phyloP scores from a whole-genome alignment of 169 alveolate species.

The Plasmodium coatneyi region DNA sequence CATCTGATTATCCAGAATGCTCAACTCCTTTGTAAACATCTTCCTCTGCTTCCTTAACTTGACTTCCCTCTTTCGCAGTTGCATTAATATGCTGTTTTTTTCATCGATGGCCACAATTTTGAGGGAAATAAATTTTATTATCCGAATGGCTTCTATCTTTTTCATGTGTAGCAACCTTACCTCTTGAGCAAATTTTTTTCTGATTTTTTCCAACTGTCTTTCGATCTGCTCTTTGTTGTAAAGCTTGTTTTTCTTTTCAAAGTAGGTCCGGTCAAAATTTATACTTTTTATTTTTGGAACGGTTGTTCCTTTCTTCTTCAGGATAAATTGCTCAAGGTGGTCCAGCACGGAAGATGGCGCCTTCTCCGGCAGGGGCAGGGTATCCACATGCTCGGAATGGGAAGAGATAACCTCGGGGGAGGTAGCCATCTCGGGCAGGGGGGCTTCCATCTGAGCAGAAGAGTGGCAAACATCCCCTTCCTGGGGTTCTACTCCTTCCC shows the following conservation, averaged over 20 bases:
- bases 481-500: background rate
- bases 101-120: conserved; percentile 28
- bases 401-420: background rate
- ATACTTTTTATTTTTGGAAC: background rate
- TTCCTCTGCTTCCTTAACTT: conserved; percentile 51
- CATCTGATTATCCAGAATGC: conserved; percentile 45
- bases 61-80: conserved; percentile 12
- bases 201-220: background rate
- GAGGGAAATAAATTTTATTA: conserved; percentile 27
- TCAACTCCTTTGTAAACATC: conserved; percentile 27
- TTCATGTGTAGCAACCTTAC: background rate
- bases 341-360: background rate
- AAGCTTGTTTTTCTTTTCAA: conserved; percentile 4
- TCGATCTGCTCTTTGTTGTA: conserved; percentile 14
- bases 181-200: conserved; percentile 12
- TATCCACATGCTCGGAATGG: background rate
- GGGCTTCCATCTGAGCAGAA: background rate
- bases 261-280: background rate
- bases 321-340: background rate
- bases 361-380: background rate
- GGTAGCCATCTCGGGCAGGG: background rate
- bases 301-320: background rate
- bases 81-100: conserved; percentile 22
- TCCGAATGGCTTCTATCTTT: conserved; percentile 41
- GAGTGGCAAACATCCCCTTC: background rate